Conservation (phyloP, 2,329 filamentous ascomycete species). For the Rhytidhysteron rufulum region DNA sequence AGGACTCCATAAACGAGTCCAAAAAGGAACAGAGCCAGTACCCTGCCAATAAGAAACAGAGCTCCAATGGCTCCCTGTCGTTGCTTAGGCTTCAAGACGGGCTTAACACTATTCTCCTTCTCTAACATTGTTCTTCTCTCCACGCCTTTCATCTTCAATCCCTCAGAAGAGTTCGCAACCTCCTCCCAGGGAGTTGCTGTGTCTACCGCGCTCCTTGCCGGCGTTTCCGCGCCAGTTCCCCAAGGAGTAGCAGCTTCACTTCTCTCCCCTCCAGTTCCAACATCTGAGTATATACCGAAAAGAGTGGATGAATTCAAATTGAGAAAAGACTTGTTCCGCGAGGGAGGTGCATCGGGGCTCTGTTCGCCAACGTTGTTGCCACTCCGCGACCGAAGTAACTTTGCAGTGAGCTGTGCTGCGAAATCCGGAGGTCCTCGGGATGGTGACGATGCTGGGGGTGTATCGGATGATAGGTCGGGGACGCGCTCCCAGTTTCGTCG, state of each 20-base stretch:
- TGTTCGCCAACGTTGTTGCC: slow-evolving; percentile 17
- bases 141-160: slow-evolving; percentile 19
- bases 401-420: slow-evolving; percentile 34
- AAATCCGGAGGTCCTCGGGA: slow-evolving; percentile 22
- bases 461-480: slow-evolving; percentile 3
- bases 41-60: slow-evolving; percentile 55
- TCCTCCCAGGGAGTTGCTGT: slow-evolving; percentile 8
- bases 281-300: slow-evolving; percentile 75
- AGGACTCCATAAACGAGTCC: slow-evolving; percentile 80
- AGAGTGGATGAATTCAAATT: slow-evolving; percentile 89
- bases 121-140: slow-evolving; percentile 1
- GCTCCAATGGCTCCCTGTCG: slow-evolving; percentile 23
- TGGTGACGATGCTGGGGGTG: slow-evolving; percentile 9
- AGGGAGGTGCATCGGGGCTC: slow-evolving; percentile 32
- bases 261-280: slow-evolving; percentile 19
- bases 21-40: slow-evolving; percentile 67
- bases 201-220: slow-evolving; percentile 30
- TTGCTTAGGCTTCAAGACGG: not conserved
- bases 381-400: slow-evolving; percentile 27
- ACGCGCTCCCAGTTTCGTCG: slow-evolving; percentile 29
- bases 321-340: slow-evolving; percentile 69
- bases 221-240: slow-evolving; percentile 73
- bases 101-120: not conserved
- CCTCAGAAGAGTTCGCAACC: slow-evolving; percentile 22
- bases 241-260: slow-evolving; percentile 68